Evolutionary conservation across 495 filamentous ascomycete species (phyloP), one percentile per base, ranked within the genome.

Genomic region (Xylaria grammica): DNA sequence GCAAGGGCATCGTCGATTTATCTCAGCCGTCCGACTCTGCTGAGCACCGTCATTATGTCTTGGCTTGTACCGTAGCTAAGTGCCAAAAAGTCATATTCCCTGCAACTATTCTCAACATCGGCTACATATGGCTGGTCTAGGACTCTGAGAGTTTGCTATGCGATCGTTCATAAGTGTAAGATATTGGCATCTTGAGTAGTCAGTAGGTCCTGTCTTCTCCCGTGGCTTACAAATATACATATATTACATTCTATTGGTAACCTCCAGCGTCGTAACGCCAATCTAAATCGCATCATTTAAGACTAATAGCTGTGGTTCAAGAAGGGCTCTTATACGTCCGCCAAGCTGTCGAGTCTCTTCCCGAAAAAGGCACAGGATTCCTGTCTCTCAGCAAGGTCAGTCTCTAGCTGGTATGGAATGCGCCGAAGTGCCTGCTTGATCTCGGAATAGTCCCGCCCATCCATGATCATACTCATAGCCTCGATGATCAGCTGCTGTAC

Each of bases 401-500:
- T 17, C 46, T 26, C 46, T 11, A n/a, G 20, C 46, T 27, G 20
- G 46, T 4, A 50, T 26, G 20, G 46, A 29, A 50, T 26, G 46
- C 22, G 26, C 46, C 46, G 46, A 50, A 50, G 46, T 8, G 24
- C 20, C 24, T 50, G 11, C 46, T 50, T 50, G 24, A 8, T 50
- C 46, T 50, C 46, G 7, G 46, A 5, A 29, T 50, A 50, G 20
- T 22, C 24, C 9, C 11, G 46, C 20, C 46, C 46, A 29, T 50
- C 22, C 24, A 50, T 50, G 46, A 50, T 50, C 46, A 29, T 29
- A n/a, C 24, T 15, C 24, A 50, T 50, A 8, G 46, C 24, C 24
- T 50, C 46, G 10, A 50, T 9, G 46, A 29, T 50, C 46, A 50
- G 24, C 46, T 50, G 46, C 46, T 50, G 24, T 19, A 22, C 44